Evolutionary conservation across 768 basidiomycete genomes (phyloP), one percentile per base, ranked within the genome.

Genomic region (Tricholoma furcatifolium): DNA sequence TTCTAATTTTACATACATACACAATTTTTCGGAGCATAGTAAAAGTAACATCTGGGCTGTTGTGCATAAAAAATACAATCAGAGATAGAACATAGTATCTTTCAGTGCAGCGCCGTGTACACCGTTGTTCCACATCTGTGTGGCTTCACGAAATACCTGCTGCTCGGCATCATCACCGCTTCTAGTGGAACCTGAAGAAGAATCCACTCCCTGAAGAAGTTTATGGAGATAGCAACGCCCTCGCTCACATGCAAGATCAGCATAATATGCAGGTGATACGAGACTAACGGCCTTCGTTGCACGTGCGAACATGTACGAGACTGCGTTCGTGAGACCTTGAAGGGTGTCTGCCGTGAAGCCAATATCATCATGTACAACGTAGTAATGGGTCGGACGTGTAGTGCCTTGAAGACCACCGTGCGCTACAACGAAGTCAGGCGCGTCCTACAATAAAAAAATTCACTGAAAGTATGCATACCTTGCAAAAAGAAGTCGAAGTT

Each of bases 271-370:
- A 0, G 91, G 85, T 0, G 91, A 89, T 10, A 84, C 80, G 18
- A 93, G 75, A 62, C 88, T 90, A 46, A 94, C 93, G 0, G 91
- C 87, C 60, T 91, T 88, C 2, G 93, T 94, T 2, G 92, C 91
- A 14, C 92, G 85, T 5, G 87, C 88, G 60, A 90, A 95, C 65
- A 88, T 77, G 66, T 91, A 92, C 66, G 84, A 83, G 54, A 85
- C 74, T 11, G 80, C 67, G 65, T 92, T 85, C 17, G 88, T 85
- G 43, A 90, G 76, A 30, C 72, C 69, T 65, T 94, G 91, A 4
- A 93, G 68, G 11, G 78, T 74, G 65, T 94, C 89, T 0, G 89
- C 83, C 5, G 68, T 73, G 56, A 92, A 82, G 5, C 66, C 70
- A 56, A 84, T 86, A 63, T 92, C 88, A 65, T 93, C 91, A 62